Base-by-base conservation (phyloP, 768 basidiomycete genomes). In the Auricularia sp. region DNA sequence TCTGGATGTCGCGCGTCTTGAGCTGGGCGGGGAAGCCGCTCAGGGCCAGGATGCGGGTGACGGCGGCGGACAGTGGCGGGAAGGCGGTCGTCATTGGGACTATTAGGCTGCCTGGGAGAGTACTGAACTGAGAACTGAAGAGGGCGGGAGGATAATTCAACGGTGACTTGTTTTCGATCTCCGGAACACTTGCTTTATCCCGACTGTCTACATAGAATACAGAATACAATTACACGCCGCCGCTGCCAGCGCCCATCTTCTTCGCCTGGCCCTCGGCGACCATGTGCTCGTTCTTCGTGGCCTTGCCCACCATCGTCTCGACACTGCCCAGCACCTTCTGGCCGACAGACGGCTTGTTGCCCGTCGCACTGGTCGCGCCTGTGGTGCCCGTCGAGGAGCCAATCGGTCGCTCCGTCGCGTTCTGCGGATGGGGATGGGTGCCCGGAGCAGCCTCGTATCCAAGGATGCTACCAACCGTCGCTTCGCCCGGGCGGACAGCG, bases 1-100 rank as follows among this genome's bases (percentile, higher is more conserved):
- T 73, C 73, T 98, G 94, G 61, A 99, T 91, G 76, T 99, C 97
- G 74, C 93, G 88, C 62, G 97, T 99, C 80, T 98, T 99, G 71
- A 99, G 85, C 78, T 94, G 90, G 73, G 94, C 90, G 10, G 91
- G 84, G 73, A 99, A 99, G 69, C 93, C 91, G n/a, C 86, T 86
- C 65, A 99, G 79, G 71, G 82, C 87, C 70, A 99, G 87, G 72
- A 99, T 96, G 68, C 95, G 89, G 61, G 97, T 99, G 70, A 97
- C 93, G 56, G 92, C 93, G 64, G 95, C 95, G 66, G 95, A 94
- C 69, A 95, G 84, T 68, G 87, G 85, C 66, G 90, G 83, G 69
- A 91, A 84, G 35, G 87, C 84, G 66, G 87, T 76, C 68, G 88
- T 80, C 88, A 90, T 90, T 16, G 42, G 18, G 35, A 6, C 12